phyloP scores from a whole-genome alignment of 306 rosid genomes.

The Prunus dulcis region DNA sequence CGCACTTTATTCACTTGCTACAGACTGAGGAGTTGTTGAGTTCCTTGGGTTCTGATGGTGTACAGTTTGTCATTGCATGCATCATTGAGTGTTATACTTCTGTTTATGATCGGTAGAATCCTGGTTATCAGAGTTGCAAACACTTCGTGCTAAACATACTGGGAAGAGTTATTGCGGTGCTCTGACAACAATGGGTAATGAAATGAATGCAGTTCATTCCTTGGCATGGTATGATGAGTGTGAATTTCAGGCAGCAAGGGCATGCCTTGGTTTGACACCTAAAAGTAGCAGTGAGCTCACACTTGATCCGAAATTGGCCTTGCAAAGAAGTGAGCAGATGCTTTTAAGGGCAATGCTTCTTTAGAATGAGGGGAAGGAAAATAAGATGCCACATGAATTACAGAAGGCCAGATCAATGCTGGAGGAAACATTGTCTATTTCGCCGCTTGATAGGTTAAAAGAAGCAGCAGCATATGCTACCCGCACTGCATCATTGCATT shows the following conservation, averaged over 20 bases:
- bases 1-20: constrained; percentile 76
- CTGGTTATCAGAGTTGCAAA: constrained; percentile 82
- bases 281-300: constrained; percentile 94
- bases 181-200: constrained; percentile 86
- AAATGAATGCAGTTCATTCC: constrained; percentile 88
- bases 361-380: constrained; percentile 60
- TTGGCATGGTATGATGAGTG: constrained; percentile 85
- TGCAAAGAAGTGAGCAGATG: constrained; percentile 98
- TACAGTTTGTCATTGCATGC: constrained; percentile 84
- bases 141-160: constrained; percentile 85
- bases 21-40: constrained; percentile 70
- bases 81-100: constrained; percentile 80
- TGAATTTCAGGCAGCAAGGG: constrained; percentile 84
- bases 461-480: constrained; percentile 76
- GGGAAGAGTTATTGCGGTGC: constrained; percentile 90
- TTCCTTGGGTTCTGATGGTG: constrained; percentile 84
- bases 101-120: constrained; percentile 94
- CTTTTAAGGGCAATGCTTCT: constrained; percentile 85
- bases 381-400: constrained; percentile 56
- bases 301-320: constrained; percentile 84
- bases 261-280: constrained; percentile 88
- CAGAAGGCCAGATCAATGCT: constrained; percentile 84
- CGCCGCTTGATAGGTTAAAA: constrained; percentile 84
- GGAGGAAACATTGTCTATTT: constrained; percentile 70
- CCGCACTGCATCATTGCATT: constrained; percentile 75